Evolutionary conservation across 441 rosid species (phyloP), one percentile per base, ranked within the genome.

Genomic region (Gossypium laxum): DNA sequence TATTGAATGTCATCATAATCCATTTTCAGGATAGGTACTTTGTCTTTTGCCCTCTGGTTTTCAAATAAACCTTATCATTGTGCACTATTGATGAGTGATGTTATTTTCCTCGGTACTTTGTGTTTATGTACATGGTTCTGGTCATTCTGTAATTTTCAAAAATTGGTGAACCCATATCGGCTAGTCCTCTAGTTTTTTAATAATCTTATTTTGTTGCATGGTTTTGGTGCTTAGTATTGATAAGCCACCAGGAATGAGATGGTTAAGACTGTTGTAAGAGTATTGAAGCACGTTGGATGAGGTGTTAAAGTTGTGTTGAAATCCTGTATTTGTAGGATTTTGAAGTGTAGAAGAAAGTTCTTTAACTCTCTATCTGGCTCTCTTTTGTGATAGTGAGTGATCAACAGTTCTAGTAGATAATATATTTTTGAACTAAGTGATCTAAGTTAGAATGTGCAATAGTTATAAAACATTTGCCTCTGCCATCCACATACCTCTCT

Each of bases 1-100:
- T 90, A 70, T 82, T 93, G 45, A 90, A 93, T 81, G 77, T 90
- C 71, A 78, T 90, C 80, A 81, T 88, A 14, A 82, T 90, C 76
- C 97, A 93, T 84, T 87, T 86, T 75, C 90, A 89, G 74, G 97
- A 90, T 72, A 81, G 96, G 98, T 93, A 51, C 7, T 30, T 30
- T 18, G 11, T 14, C 34, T 1, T 14, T 24, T 6, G 1, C 41
- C 41, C n/a, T 14, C 1, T 65, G 34, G 14, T 57, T 70, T 57
- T 24, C 14, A 43, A 38, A 57, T 6, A 21, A 70, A 19, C 15
- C 34, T 19, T 43, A 57, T 43, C 10, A 7, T 34, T 18, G 30
- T 69, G 21, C n/a, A 1, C n/a, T 54, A 5, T 38, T 38, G 12
- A 3, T 38, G 58, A 14, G 5, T 41, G 74, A 7, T 21, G 50